phyloP scores from a whole-genome alignment of 1,139 yeast species.

The Kluyveromyces sp. region DNA sequence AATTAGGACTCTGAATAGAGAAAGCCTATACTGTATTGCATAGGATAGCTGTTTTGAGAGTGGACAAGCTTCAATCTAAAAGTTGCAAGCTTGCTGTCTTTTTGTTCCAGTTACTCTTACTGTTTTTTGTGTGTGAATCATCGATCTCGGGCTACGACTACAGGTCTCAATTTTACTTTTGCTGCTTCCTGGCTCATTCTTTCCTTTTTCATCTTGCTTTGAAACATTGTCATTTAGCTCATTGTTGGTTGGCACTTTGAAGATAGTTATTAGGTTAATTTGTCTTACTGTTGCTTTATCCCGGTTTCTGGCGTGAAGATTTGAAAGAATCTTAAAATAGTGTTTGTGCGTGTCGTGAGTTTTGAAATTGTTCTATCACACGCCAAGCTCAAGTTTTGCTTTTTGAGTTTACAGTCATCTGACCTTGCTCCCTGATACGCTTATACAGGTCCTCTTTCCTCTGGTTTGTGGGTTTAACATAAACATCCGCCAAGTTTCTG shows the following conservation, averaged over 20 bases:
- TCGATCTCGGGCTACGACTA: neutral
- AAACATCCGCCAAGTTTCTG: neutral
- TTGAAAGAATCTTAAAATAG: neutral
- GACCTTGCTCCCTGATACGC: neutral
- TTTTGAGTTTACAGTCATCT: neutral
- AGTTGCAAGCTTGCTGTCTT: too few species aligned
- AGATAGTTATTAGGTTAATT: conserved; percentile 31
- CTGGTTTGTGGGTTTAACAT: neutral
- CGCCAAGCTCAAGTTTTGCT: too few species aligned
- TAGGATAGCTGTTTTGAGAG: too few species aligned
- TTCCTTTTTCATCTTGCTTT: conserved; percentile 1
- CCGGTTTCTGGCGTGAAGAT: neutral
- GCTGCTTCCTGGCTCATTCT: conserved; percentile 5
- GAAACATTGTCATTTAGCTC: conserved; percentile 1
- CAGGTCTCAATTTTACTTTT: neutral
- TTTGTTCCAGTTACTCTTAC: neutral
- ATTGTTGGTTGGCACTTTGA: conserved; percentile 10
- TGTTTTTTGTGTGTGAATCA: neutral
- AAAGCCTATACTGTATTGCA: neutral
- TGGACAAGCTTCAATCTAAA: too few species aligned
- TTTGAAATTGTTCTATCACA: neutral
- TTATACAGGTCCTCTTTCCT: neutral
- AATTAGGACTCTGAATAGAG: conserved; percentile 1
- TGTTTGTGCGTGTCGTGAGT: neutral
- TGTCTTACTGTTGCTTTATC: conserved; percentile 17